Evolutionary conservation across 2,329 filamentous ascomycete species (phyloP).

Genomic region (Cladosporium sp.): DNA sequence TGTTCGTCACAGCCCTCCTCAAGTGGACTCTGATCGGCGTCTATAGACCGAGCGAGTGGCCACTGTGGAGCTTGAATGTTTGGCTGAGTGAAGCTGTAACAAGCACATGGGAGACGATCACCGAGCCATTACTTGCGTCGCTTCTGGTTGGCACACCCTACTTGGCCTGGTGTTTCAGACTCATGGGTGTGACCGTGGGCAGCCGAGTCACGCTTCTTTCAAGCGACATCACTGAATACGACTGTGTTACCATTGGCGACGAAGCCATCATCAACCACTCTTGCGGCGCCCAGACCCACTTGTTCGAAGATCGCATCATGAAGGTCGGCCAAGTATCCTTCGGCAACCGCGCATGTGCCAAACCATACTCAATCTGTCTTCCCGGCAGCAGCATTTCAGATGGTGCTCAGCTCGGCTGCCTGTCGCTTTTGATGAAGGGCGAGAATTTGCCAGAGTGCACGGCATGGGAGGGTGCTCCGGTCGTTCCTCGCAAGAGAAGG

Average conservation of each 20-base stretch:
- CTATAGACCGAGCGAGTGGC: slow-evolving; percentile 31
- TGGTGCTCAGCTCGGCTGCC: slow-evolving; percentile 28
- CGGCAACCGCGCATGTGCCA: slow-evolving; percentile 26
- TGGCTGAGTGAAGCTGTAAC: slow-evolving; percentile 31
- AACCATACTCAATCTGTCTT: slow-evolving; percentile 30
- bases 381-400: slow-evolving; percentile 26
- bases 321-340: slow-evolving; percentile 29
- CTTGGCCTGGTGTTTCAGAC: slow-evolving; percentile 30
- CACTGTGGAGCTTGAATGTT: slow-evolving; percentile 32
- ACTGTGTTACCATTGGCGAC: slow-evolving; percentile 31
- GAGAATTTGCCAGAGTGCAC: slow-evolving; percentile 27
- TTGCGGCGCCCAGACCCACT: slow-evolving; percentile 30
- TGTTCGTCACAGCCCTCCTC: slow-evolving; percentile 26
- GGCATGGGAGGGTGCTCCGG: slow-evolving; percentile 29
- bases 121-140: slow-evolving; percentile 25
- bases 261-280: slow-evolving; percentile 28
- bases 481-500: slow-evolving; percentile 21
- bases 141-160: slow-evolving; percentile 30
- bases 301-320: slow-evolving; percentile 34
- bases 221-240: slow-evolving; percentile 30
- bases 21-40: slow-evolving; percentile 32
- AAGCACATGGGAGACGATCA: slow-evolving; percentile 29
- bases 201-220: slow-evolving; percentile 26
- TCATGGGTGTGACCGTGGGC: slow-evolving; percentile 31
- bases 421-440: slow-evolving; percentile 31